Percentiles rank a stretch among this genome's conserved stretches.
phyloP scores from a whole-genome alignment of 345 rosid species.

The Eutrema japonicum region DNA sequence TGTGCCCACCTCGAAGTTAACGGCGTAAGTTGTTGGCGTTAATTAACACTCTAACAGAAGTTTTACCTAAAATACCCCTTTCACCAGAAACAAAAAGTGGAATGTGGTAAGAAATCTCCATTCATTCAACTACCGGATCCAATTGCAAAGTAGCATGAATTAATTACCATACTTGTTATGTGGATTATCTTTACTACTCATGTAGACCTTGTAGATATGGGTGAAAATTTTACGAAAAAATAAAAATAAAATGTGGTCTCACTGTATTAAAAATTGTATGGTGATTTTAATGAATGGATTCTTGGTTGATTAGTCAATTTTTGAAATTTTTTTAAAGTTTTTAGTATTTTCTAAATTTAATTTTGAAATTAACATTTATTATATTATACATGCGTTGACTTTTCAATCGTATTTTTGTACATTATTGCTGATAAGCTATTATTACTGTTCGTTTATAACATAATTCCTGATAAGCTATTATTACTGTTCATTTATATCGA shows the following conservation, averaged over 20 bases:
- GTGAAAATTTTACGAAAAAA: background rate
- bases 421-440: background rate
- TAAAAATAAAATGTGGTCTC: background rate
- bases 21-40: slow-evolving; percentile 45
- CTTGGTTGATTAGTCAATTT: too few species aligned
- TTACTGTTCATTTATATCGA: background rate
- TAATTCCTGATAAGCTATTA: background rate
- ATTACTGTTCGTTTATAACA: background rate
- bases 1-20: slow-evolving; percentile 40
- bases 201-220: background rate
- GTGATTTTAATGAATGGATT: background rate
- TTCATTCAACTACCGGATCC: background rate
- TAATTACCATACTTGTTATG: background rate
- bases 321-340: too few species aligned
- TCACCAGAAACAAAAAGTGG: background rate
- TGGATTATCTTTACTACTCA: background rate
- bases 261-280: slow-evolving; percentile 1
- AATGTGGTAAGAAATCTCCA: background rate
- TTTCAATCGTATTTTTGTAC: too few species aligned
- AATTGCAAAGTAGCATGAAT: background rate
- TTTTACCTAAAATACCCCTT: background rate
- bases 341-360: too few species aligned
- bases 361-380: too few species aligned
- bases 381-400: too few species aligned
- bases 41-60: background rate